Base-by-base conservation (phyloP, 2,329 filamentous ascomycete species). In the Venturia effusa region DNA sequence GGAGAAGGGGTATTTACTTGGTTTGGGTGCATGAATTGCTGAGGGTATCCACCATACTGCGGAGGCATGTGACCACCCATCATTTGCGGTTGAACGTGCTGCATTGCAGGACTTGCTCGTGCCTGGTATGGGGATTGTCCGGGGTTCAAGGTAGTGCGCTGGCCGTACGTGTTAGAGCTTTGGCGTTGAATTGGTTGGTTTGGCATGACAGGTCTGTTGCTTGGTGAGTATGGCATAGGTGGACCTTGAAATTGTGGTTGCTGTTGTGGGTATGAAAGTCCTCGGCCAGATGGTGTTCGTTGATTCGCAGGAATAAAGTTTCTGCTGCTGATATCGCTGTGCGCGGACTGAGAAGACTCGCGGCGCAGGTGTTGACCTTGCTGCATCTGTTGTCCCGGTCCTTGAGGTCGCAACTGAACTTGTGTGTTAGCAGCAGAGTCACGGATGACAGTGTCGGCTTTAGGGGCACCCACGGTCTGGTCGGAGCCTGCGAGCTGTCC, bases 261-360 rank as follows among this genome's bases (percentile, higher is more conserved):
- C 41, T 27, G 66, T 83, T 80, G 51, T 22, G 15, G 51, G 70
- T 81, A 82, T 45, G 79, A 78, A 61, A 76, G 76, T 65, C 75
- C 77, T 71, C 78, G 83, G 66, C 80, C 78, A 68, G 82, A 82
- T 67, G 84, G 82, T 65, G 80, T 81, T 59, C 79, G 80, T 68
- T 77, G 75, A 66, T 75, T 78, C 64, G 73, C 74, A 15, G 75
- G 73, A 30, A 72, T 70, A 66, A 76, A 79, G 45, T 72, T 71
- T 17, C 73, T 72, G 39, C 69, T 69, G 74, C 81, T 84, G 75
- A 87, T 83, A 67, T 92, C 88, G 73, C 84, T 85, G 74, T 93
- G 89, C 67, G 86, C 83, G 27, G 90, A 95, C 72, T 94, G 91
- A 43, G 88, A 88, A 37, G 93, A 97, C 74, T 93, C 89, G 69